Evolutionary conservation across 2,329 filamentous ascomycete species (phyloP).

Genomic region (Juglanconis oblonga): DNA sequence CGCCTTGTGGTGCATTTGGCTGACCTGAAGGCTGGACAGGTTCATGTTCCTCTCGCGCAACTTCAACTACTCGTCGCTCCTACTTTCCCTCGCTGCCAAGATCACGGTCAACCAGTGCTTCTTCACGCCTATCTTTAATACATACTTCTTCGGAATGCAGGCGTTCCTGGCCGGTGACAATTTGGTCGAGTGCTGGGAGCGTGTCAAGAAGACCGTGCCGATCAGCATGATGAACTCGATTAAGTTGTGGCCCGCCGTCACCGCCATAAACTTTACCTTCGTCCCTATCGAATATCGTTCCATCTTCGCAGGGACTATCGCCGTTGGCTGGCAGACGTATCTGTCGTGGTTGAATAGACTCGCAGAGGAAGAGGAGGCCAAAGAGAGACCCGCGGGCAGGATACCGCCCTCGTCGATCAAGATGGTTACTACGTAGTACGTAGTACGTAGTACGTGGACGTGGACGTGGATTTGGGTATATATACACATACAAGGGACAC

Average conservation of each 20-base stretch:
- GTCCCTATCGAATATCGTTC: slow-evolving; percentile 75
- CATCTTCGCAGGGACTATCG: slow-evolving; percentile 75
- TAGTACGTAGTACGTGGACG: neutral
- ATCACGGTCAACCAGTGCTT: slow-evolving; percentile 74
- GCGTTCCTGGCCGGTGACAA: slow-evolving; percentile 69
- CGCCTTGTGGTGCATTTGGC: neutral
- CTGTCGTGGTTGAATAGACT: slow-evolving; percentile 74
- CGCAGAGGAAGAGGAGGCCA: slow-evolving; percentile 58
- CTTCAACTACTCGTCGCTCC: slow-evolving; percentile 79
- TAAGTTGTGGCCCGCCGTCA: slow-evolving; percentile 87
- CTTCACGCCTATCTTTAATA: slow-evolving; percentile 82
- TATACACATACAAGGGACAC: neutral
- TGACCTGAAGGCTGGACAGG: slow-evolving; percentile 40
- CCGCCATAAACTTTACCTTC: slow-evolving; percentile 83
- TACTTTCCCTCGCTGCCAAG: slow-evolving; percentile 70
- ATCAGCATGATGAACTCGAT: slow-evolving; percentile 73
- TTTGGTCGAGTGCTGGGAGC: slow-evolving; percentile 61
- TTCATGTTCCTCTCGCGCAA: slow-evolving; percentile 74
- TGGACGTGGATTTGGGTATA: neutral
- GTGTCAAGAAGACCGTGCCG: slow-evolving; percentile 73
- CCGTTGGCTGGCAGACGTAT: slow-evolving; percentile 92
- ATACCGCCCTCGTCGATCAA: slow-evolving; percentile 5
- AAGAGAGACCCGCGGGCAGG: slow-evolving; percentile 4
- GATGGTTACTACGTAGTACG: slow-evolving; percentile 1
- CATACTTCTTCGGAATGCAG: slow-evolving; percentile 80